Base-by-base conservation (phyloP, 768 basidiomycete species). In the Tylopilus plumbeoviolaceoides region DNA sequence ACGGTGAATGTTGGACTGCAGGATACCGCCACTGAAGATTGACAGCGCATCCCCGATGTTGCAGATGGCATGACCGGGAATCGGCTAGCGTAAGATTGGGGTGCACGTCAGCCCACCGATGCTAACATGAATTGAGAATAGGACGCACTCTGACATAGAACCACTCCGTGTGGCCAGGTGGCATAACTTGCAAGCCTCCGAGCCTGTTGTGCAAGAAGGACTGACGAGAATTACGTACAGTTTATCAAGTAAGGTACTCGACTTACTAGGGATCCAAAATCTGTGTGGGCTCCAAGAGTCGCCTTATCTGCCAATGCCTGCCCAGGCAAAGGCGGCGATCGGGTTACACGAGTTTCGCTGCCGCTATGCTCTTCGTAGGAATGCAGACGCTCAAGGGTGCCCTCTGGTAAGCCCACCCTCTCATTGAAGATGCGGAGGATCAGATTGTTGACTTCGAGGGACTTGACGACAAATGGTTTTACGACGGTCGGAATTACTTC, bases 131-230 rank as follows among this genome's bases (percentile, higher is more conserved):
- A 10, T 8, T 8, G 23, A 7, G 17, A 38, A 18, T n/a, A 36
- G 17, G 36, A 36, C 36, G 15, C 38, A 78, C 85, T 75, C 78
- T 80, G 59, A 88, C 72, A 56, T 87, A 88, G 62, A 80, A 79
- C 87, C 87, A 89, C 20, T 76, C 65, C 23, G 82, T 78, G 7
- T 75, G 62, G 12, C 81, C 83, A 1, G 84, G 85, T 0, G 78
- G 76, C 44, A 86, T 71, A 0, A 87, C 85, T 54, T 88, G 87
- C 4, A 89, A 70, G 0, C 87, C 87, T 4, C 87, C 85, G 0
- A 87, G 76, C 2, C 75, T 76, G 61, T 87, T 88, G 59, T 87
- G 83, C 51, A 89, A 70, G 70, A 87, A 81, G 0, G 83, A 82
- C 80, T 84, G 52, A 27, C 15, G n/a, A 23, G n/a, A 15, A 14